These are phyloP conservation scores for Monosporascus sp. DNA, from an alignment of 2,329 filamentous ascomycete species.

Conservation along the genomic window DNA sequence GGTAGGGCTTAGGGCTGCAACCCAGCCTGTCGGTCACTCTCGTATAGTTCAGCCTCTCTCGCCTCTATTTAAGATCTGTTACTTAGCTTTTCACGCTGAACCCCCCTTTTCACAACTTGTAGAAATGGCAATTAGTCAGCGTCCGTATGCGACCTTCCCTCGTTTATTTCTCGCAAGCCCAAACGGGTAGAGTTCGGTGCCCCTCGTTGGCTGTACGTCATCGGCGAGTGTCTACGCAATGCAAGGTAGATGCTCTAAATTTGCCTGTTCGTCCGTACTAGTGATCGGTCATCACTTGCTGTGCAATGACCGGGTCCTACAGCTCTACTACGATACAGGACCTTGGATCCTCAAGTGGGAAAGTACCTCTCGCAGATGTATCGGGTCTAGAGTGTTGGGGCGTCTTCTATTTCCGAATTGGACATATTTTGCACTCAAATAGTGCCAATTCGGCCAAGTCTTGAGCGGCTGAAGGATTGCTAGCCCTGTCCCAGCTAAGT, in stretches of 20 bases:
- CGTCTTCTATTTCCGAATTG: no score
- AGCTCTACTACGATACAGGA: background rate
- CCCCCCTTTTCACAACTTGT: background rate
- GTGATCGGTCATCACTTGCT: background rate
- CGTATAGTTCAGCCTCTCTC: no score
- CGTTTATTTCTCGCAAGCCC: background rate
- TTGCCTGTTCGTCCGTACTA: background rate
- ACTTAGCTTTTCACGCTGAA: background rate
- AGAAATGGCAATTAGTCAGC: background rate
- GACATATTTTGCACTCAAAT: no score
- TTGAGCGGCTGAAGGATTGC: no score
- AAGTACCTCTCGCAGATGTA: background rate
- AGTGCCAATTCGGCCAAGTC: no score
- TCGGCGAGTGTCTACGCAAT: no score
- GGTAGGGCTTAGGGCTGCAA: background rate
- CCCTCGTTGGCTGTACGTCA: no score
- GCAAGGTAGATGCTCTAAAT: no score
- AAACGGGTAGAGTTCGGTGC: no score
- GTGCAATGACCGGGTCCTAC: background rate
- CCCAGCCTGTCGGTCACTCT: background rate
- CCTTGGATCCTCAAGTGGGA: background rate
- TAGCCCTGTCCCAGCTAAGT: no score
- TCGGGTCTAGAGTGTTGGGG: no score
- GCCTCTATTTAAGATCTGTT: background rate
- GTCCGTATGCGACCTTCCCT: background rate